Base-by-base conservation (phyloP, 495 filamentous ascomycete genomes). In the Talaromyces wortmannii region DNA sequence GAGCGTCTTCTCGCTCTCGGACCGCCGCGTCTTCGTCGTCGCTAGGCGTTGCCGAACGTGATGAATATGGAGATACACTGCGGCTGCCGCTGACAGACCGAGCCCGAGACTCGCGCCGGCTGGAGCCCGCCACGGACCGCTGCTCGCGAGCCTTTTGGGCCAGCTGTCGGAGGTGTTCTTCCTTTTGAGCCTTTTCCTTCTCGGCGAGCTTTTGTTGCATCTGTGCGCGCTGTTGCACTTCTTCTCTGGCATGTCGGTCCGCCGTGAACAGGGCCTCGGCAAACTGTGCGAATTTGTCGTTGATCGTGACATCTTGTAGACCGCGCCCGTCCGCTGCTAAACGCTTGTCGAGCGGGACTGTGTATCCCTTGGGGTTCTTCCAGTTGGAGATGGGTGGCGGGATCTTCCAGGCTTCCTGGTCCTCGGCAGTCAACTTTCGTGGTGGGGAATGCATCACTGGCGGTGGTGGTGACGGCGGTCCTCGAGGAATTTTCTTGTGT, bases 321-420 rank as follows among this genome's bases (percentile, higher is more conserved):
- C 90, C 90, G 62, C 95, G 83, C 2, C 94, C 94, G 72, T 97
- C 92, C 2, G 94, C 91, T n/a, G 94, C 94, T 58, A 99, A 73
- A 66, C 94, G 88, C 76, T 97, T 99, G 65, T 97, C 95, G 18
- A 99, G 73, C 4, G 94, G 91, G 3, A 99, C 90, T 0, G 94
- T 99, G 62, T 96, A 99, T 64, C 94, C 94, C 73, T 96, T 97
- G 0, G 92, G 89, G 63, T 99, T 99, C 81, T 99, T 99, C 94
- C 94, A 99, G 67, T 97, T 96, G 13, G 89, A 95, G 3, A 99
- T 87, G 0, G 95, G 87, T 0, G 94, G 92, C 0, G 94, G 91
- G 33, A 98, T 95, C 57, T 85, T 90, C 94, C 94, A 98, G 12
- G 87, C 88, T 69, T 97, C 94, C 71, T 97, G 95, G 61, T 99